Conservation (phyloP, 2,329 filamentous ascomycete genomes). For the Sporothrix sp. region DNA sequence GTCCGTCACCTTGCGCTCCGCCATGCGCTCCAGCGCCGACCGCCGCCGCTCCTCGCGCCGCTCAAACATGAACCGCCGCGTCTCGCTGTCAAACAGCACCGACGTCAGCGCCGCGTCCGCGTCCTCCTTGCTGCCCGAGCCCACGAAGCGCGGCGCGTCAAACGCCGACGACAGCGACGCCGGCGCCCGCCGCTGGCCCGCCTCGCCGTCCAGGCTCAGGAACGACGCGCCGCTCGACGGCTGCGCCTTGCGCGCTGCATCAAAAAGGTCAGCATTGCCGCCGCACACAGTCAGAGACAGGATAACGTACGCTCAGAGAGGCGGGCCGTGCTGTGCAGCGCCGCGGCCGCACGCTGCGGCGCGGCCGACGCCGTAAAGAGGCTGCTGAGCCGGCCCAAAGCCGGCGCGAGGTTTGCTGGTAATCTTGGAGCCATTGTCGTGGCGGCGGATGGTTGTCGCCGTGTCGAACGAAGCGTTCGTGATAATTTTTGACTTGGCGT, state of each 20-base stretch:
- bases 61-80: constrained; percentile 10
- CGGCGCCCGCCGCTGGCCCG: no score
- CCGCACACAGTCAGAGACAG: background rate
- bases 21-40: constrained; percentile 28
- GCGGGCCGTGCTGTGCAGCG: constrained; percentile 13
- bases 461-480: constrained; percentile 1
- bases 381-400: background rate
- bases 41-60: constrained; percentile 17
- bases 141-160: background rate
- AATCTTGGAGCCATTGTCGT: constrained; percentile 18
- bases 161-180: background rate
- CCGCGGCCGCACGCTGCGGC: constrained; percentile 13
- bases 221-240: constrained; percentile 15
- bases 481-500: constrained; percentile 1
- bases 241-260: background rate
- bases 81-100: constrained; percentile 16
- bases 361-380: background rate
- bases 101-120: constrained; percentile 13
- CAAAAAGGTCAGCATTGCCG: background rate
- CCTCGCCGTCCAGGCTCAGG: constrained; percentile 14
- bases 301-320: constrained; percentile 6
- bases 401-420: constrained; percentile 1
- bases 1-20: constrained; percentile 32
- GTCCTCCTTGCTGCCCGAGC: background rate
- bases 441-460: constrained; percentile 1